These are phyloP conservation scores for Hemileccinum rubropunctum DNA, from an alignment of 768 basidiomycete species.

Conservation along the genomic window DNA sequence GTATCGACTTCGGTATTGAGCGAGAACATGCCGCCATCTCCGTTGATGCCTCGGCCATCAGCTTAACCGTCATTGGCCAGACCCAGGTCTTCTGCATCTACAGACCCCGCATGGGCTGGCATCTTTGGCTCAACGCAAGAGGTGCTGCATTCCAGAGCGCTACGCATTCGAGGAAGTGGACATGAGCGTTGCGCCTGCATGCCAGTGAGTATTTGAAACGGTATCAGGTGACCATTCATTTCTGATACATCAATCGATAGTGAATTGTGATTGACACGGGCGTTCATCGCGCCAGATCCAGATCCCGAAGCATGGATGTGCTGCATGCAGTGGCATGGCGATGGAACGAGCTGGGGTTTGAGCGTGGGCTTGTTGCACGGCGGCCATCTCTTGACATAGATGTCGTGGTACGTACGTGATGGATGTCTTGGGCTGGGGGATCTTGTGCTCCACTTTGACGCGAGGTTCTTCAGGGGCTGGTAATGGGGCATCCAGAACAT, in stretches of 20 bases:
- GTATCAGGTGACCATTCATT: conserved; percentile 29
- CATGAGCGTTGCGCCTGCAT: conserved; percentile 27
- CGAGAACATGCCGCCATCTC: conserved; percentile 39
- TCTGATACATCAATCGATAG: not conserved
- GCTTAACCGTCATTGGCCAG: not conserved
- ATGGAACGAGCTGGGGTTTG: not conserved
- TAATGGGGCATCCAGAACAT: conserved; percentile 27
- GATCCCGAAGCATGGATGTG: not conserved
- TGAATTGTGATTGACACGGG: not conserved
- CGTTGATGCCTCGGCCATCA: conserved; percentile 26
- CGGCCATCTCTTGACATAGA: conserved; percentile 30
- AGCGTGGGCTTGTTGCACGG: conserved; percentile 6
- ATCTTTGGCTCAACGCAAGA: conserved; percentile 5
- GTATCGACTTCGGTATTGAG: conserved; percentile 69
- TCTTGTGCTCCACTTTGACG: conserved; percentile 19
- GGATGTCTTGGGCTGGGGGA: conserved; percentile 11
- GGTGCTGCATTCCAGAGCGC: conserved; percentile 9
- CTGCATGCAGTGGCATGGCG: not conserved
- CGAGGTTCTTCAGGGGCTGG: conserved; percentile 1
- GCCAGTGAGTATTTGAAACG: conserved; percentile 35
- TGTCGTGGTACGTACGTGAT: conserved; percentile 41
- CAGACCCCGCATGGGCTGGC: not conserved
- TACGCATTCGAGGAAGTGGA: conserved; percentile 11
- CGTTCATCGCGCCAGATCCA: not conserved
- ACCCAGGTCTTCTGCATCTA: conserved; percentile 1